Evolutionary conservation across 176 grass and related monocot species (phyloP).

Genomic region (Ensete ventricosum): DNA sequence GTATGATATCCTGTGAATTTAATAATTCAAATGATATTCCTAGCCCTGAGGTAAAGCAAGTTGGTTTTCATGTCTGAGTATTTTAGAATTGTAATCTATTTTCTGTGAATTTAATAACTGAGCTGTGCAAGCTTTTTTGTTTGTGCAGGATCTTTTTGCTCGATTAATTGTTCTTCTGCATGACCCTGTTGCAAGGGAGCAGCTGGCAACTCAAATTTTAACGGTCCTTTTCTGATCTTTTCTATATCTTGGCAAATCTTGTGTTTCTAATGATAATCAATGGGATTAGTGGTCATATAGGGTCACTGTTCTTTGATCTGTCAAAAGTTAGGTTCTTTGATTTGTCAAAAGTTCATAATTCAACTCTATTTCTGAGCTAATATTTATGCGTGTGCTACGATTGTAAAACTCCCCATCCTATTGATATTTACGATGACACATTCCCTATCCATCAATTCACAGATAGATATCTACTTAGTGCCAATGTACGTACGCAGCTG

Average conservation of each 20-base stretch:
- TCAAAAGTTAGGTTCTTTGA: neutral
- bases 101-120: too few relatives aligned
- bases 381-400: neutral
- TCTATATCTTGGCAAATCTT: neutral
- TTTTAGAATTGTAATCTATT: slow-evolving; percentile 15
- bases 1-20: slow-evolving; percentile 52
- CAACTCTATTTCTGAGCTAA: neutral
- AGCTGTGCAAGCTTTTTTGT: slow-evolving; percentile 14
- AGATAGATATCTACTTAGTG: neutral
- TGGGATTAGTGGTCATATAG: too few relatives aligned
- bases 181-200: slow-evolving; percentile 84
- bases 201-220: slow-evolving; percentile 76
- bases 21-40: slow-evolving; percentile 70
- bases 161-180: slow-evolving; percentile 92
- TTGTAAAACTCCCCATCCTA: neutral
- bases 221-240: slow-evolving; percentile 43
- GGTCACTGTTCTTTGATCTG: too few relatives aligned
- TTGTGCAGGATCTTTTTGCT: slow-evolving; percentile 83
- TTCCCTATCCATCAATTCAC: neutral
- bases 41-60: slow-evolving; percentile 53
- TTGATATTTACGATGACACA: neutral
- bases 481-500: neutral
- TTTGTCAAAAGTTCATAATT: neutral
- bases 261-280: neutral
- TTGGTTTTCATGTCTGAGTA: slow-evolving; percentile 1